Evolutionary conservation across 2,329 filamentous ascomycete genomes (phyloP).

Genomic region (Coniochaeta sp.): DNA sequence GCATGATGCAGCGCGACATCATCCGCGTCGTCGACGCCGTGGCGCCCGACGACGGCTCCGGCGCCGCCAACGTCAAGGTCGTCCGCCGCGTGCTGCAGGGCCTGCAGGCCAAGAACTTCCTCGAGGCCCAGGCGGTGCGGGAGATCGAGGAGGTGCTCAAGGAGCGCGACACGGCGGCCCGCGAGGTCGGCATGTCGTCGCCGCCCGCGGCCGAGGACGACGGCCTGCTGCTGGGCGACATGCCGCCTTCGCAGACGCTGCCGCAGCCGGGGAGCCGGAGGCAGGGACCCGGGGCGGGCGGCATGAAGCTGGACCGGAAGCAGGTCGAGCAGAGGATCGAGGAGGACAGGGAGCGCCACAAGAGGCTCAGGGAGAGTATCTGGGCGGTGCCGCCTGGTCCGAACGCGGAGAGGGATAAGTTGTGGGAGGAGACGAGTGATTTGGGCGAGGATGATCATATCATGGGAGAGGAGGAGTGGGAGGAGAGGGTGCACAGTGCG

Average conservation of each 20-base stretch:
- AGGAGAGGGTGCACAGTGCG: conserved; percentile 33
- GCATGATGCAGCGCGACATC: conserved; percentile 94
- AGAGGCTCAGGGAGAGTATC: conserved; percentile 81
- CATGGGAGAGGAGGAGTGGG: conserved; percentile 64
- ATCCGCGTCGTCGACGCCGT: conserved; percentile 87
- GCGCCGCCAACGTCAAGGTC: conserved; percentile 89
- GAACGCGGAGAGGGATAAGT: conserved; percentile 64
- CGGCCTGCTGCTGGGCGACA: conserved; percentile 31
- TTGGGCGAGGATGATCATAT: conserved; percentile 80
- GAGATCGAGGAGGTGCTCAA: conserved; percentile 81
- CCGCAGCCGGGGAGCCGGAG: conserved; percentile 18
- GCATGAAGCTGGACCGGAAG: conserved; percentile 61
- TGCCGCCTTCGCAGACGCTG: conserved; percentile 32
- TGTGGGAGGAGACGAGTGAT: conserved; percentile 85
- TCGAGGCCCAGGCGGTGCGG: conserved; percentile 64
- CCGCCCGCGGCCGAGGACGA: conserved; percentile 14
- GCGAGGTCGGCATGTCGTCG: conserved; percentile 45
- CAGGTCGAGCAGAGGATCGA: conserved; percentile 95
- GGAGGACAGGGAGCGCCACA: conserved; percentile 92
- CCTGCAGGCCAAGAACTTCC: conserved; percentile 62
- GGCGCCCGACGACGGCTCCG: conserved; percentile 76
- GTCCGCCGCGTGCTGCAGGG: conserved; percentile 67
- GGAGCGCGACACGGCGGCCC: conserved; percentile 61
- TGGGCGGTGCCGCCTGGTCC: conserved; percentile 72
- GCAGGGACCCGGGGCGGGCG: conserved; percentile 18